Evolutionary conservation across 352 stramenopile genomes (phyloP), one percentile per base, ranked within the genome.

Genomic region (Aphanomyces stellatus): DNA sequence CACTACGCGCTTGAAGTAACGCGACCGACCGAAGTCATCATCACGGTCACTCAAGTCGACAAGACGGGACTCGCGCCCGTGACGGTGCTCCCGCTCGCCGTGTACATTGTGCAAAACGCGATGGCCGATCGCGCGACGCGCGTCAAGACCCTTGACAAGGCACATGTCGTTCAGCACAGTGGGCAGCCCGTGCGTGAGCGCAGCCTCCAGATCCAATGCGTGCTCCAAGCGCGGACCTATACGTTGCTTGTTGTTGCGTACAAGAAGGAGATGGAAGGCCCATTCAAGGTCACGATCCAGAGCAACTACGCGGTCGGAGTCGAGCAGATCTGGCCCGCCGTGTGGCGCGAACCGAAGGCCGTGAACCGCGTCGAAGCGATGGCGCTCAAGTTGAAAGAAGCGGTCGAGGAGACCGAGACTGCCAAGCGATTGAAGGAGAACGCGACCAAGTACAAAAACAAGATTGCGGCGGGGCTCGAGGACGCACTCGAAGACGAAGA

Each of bases 201-300:
- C n/a, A 85, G 96, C 61, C 59, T 95, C 2, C 74, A 78, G 10
- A 69, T 97, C 6, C 74, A 90, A 71, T 91, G 88, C 63, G 35
- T 82, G 27, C 72, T 96, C 25, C 65, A 75, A 13, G 87, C 88
- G 33, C 75, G 90, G 0, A 81, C 75, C n/a, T 98, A 97, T 75
- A 91, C 91, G 19, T 40, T 98, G 43, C 69, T 98, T 30, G 75
- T 94, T 24, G 88, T 81, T 2, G 82, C 91, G 5, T 97, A 97
- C 70, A 79, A 91, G 57, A 85, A 81, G 53, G 82, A 78, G 17
- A 95, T 97, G 83, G 90, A 98, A 63, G 91, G 91, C 2, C 80
- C 87, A 27, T 98, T 98, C 72, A 82, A 81, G 35, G 42, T 97
- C 31, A 79, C 73, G 17, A 75, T 97, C 42, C 80, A 95, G 65